Evolutionary conservation across 306 rosid species (phyloP), one percentile per base, ranked within the genome.

Genomic region (Parietaria judaica): DNA sequence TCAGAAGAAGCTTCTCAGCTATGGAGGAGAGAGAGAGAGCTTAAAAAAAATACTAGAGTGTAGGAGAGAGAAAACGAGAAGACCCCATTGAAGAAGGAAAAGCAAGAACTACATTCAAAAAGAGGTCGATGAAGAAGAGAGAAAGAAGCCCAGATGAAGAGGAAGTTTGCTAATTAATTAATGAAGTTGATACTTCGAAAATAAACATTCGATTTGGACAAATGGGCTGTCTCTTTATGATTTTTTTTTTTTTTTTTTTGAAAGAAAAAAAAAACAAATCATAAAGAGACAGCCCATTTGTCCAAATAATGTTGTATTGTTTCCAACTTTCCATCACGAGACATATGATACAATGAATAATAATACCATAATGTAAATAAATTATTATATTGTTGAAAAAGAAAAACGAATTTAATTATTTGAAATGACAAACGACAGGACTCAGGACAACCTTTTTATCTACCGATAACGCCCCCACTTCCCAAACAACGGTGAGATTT

Each of bases 391-490:
- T 2, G 4, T 49, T 2, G 13, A 54, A 54, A 54, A 54, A 34
- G 2, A 16, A 8, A 23, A 23, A 23, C 31, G 15, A 36, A 11
- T 16, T 35, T 39, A 14, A 66, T 66, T 23, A 14, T 36, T 63
- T 44, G 56, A 46, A 41, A 23, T 23, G 31, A 23, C 31, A 23
- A 57, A 15, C 36, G 58, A 67, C 49, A 58, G 11, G 58, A 61
- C 64, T 65, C 58, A 35, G 51, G 71, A 56, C 71, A 67, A 63
- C 70, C 74, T 44, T 54, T 54, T 9, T 63, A 54, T 23, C 74
- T 60, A 7, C 62, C 74, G 14, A 58, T 59, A 68, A 64, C 71
- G 61, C 74, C 80, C 67, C 70, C 66, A 66, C 8, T 52, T 64
- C 34, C 65, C 57, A 63, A 71, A 59, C 73, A 52, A 67, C 53